Base-by-base conservation (phyloP, 2,329 filamentous ascomycete species). In the Fusarium annulatum region DNA sequence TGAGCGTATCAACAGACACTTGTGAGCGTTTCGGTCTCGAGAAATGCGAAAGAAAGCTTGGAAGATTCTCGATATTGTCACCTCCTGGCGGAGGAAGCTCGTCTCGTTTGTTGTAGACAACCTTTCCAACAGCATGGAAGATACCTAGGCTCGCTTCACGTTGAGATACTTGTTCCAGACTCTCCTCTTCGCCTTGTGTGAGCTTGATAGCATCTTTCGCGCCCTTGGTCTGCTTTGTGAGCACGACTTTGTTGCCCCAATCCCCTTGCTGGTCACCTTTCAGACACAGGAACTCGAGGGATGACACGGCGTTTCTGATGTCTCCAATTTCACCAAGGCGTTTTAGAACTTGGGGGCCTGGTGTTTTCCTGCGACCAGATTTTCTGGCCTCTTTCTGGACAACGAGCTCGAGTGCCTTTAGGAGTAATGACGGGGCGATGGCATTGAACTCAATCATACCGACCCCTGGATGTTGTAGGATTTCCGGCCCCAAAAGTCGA, bases 51-150 rank as follows among this genome's bases (percentile, higher is more conserved):
- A 93, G 80, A 79, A 90, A 88, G n/a, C 81, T 76, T 9, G 92
- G 92, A 23, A 94, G 83, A 30, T 82, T 81, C 75, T 92, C 90
- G 23, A 82, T 82, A 6, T 82, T 79, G 38, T 86, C 82, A 14
- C 79, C 79, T 11, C 79, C 79, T 14, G 81, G 75, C 18, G 86
- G 82, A 8, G 82, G 81, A 51, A 69, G 80, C 34, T 92, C 90
- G 28, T 93, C 88, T 51, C 96, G 89, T 81, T 98, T 99, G 84
- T 99, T 99, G 84, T 98, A 97, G 2, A 98, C 92, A 5, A 99
- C 94, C 80, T 96, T 98, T 7, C 96, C 96, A 18, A 98, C 93
- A 1, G 96, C 95, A 81, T 99, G 96, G 79, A 99, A 99, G 57
- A 99, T 94, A 3, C 96, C 96, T 6, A 99, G 86, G 71, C 92